phyloP scores from a whole-genome alignment of 768 basidiomycete genomes.

The Leucogyrophana mollusca region DNA sequence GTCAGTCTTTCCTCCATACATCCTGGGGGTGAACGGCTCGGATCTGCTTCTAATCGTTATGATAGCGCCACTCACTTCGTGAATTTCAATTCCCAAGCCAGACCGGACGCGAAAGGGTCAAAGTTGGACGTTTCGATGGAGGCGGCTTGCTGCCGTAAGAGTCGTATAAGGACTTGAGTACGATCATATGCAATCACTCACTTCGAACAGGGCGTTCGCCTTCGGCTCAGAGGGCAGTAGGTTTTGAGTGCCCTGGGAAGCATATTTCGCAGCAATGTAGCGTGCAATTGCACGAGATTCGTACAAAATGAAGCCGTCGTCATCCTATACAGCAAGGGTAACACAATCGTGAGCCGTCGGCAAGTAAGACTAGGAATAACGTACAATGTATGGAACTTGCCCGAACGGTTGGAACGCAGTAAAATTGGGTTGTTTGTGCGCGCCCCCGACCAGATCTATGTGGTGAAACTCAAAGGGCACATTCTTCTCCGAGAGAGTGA shows the following conservation, averaged over 20 bases:
- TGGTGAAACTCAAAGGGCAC: conserved; percentile 50
- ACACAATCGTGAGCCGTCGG: background rate
- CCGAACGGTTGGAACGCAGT: conserved; percentile 55
- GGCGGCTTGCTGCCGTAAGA: conserved; percentile 32
- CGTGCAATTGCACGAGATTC: conserved; percentile 42
- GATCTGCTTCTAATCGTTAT: background rate
- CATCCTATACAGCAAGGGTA: conserved; percentile 23
- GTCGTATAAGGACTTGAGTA: too few relatives aligned
- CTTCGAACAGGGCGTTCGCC: conserved; percentile 44
- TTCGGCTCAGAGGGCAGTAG: conserved; percentile 36
- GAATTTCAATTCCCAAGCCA: conserved; percentile 46
- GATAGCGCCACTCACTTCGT: conserved; percentile 36
- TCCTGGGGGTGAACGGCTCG: conserved; percentile 1
- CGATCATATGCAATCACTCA: too few relatives aligned
- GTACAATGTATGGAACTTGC: conserved; percentile 38
- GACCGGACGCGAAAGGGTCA: conserved; percentile 38
- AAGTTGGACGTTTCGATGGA: conserved; percentile 55
- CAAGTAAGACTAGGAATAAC: background rate
- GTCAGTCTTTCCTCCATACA: conserved; percentile 29
- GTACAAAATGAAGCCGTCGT: conserved; percentile 42
- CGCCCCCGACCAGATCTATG: conserved; percentile 40
- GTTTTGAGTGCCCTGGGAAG: conserved; percentile 27
- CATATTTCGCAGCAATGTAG: conserved; percentile 41
- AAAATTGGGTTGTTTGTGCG: conserved; percentile 48
- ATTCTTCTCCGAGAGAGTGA: conserved; percentile 51